These are phyloP conservation scores for Pythium chondricola DNA, from an alignment of 352 stramenopile species.

Conservation along the genomic window DNA sequence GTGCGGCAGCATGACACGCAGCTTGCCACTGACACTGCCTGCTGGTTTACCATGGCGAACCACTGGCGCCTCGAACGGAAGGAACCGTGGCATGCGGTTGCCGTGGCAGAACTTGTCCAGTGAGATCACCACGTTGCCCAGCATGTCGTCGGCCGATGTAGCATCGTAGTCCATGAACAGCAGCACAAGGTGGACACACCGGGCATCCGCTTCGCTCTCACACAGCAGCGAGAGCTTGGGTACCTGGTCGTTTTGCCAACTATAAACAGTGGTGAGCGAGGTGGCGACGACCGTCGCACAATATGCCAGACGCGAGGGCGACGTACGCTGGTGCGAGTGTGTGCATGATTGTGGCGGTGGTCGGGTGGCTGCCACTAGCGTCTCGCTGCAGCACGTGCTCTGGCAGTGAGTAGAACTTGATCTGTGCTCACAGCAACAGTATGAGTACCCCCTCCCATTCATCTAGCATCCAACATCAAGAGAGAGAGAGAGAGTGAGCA, in stretches of 20 bases:
- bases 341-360: constrained; percentile 54
- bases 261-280: constrained; percentile 10
- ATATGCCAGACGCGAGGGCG: too few relatives aligned
- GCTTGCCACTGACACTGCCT: constrained; percentile 39
- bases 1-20: constrained; percentile 53
- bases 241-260: constrained; percentile 58
- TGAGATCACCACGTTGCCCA: constrained; percentile 54
- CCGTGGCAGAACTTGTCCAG: constrained; percentile 47
- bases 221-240: constrained; percentile 53
- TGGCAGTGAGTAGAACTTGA: constrained; percentile 72
- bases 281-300: too few relatives aligned
- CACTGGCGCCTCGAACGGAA: constrained; percentile 50
- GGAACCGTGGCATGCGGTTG: constrained; percentile 23
- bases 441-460: too few relatives aligned
- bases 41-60: constrained; percentile 48
- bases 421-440: constrained; percentile 16
- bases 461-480: neutral
- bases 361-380: constrained; percentile 35
- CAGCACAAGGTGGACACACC: constrained; percentile 62
- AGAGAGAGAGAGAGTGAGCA: neutral
- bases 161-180: constrained; percentile 81
- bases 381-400: constrained; percentile 49
- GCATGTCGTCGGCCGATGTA: constrained; percentile 60
- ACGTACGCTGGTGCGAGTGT: constrained; percentile 56
- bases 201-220: constrained; percentile 43